Percentiles rank a stretch among this genome's conserved stretches.
Conservation (phyloP, 2,329 filamentous ascomycete genomes). For the Cladophialophora bantiana region DNA sequence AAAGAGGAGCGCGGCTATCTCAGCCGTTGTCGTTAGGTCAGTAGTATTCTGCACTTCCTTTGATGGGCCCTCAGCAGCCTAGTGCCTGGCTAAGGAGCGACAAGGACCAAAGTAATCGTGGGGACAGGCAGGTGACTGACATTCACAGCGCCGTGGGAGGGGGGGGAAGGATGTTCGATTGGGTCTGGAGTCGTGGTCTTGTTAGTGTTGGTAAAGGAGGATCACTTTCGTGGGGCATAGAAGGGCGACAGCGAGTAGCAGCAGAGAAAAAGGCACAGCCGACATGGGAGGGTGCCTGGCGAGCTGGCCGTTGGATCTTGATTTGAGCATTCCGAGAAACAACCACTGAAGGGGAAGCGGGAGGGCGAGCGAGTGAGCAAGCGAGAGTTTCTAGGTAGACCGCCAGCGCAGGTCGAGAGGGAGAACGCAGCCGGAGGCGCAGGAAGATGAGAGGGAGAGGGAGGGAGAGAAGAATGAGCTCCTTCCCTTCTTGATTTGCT, state of each 20-base stretch:
- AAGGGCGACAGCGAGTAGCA: constrained; percentile 18
- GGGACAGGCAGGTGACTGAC: constrained; percentile 23
- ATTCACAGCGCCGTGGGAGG: constrained; percentile 11
- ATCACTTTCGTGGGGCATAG: constrained; percentile 25
- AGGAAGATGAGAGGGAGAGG: no score
- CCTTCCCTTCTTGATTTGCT: no score
- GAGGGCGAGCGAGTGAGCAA: neutral
- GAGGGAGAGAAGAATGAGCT: no score
- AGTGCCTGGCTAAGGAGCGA: constrained; percentile 28
- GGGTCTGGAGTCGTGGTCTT: constrained; percentile 11
- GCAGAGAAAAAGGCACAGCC: neutral
- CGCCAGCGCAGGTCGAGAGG: no score
- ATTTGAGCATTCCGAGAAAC: constrained; percentile 16
- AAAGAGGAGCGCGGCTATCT: constrained; percentile 35
- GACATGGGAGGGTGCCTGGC: neutral
- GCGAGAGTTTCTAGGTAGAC: no score
- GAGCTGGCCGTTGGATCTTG: constrained; percentile 16
- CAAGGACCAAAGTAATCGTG: constrained; percentile 7
- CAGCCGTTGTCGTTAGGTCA: constrained; percentile 15
- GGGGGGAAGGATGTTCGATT: constrained; percentile 13
- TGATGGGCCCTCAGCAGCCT: constrained; percentile 14
- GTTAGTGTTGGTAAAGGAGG: constrained; percentile 9
- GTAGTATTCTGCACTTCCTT: neutral
- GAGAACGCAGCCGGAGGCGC: no score
- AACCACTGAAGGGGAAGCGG: neutral